phyloP scores from a whole-genome alignment of 768 basidiomycete genomes.

The Harrya chromipes region DNA sequence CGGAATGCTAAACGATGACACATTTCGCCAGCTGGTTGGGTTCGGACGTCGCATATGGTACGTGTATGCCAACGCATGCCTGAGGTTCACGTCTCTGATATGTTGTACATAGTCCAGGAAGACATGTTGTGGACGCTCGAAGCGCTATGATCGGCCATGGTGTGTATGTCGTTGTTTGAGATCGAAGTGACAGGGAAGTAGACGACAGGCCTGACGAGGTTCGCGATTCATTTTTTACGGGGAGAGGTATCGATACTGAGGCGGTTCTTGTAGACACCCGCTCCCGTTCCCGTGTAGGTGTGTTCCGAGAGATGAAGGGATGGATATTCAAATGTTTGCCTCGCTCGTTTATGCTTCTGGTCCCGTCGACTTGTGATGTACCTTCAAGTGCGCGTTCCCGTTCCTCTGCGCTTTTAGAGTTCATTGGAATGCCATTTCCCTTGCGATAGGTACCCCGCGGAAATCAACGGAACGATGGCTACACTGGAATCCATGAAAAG shows the following conservation, averaged over 20 bases:
- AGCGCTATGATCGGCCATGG: constrained; percentile 21
- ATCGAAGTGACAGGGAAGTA: constrained; percentile 15
- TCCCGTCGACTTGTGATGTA: not conserved
- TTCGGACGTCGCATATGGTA: constrained; percentile 24
- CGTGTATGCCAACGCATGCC: not conserved
- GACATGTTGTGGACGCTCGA: constrained; percentile 20
- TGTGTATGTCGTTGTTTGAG: constrained; percentile 11
- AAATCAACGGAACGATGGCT: too few species aligned
- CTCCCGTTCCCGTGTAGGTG: constrained; percentile 19
- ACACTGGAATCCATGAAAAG: too few species aligned
- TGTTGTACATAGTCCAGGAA: constrained; percentile 12
- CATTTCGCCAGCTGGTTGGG: constrained; percentile 9
- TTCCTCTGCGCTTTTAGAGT: too few species aligned
- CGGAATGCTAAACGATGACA: constrained; percentile 15
- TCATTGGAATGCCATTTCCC: too few species aligned
- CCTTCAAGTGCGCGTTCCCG: too few species aligned
- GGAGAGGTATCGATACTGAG: not conserved
- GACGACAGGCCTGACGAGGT: constrained; percentile 12
- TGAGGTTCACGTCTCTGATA: not conserved
- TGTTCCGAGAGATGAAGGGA: constrained; percentile 9
- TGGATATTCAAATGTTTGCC: constrained; percentile 9
- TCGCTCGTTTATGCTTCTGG: constrained; percentile 10
- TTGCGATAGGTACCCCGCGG: too few species aligned
- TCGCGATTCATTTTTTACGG: not conserved
- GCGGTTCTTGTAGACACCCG: constrained; percentile 5